Percentiles rank a stretch among this genome's conserved stretches.
Conservation (phyloP, 768 basidiomycete genomes). For the Pisolithus orientalis region DNA sequence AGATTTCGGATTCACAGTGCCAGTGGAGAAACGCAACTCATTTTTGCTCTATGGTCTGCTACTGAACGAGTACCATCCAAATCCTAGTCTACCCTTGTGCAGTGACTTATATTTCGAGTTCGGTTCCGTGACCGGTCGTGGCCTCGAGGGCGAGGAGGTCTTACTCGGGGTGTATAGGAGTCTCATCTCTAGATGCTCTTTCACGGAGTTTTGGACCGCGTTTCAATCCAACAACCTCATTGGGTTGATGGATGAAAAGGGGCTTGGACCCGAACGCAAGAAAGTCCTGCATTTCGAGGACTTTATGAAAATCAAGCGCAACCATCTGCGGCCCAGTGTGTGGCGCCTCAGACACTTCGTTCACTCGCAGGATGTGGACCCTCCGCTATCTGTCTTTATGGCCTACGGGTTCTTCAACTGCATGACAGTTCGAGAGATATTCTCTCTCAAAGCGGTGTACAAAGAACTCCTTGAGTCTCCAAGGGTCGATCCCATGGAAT, state of each 20-base stretch:
- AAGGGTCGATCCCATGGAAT: slow-evolving; percentile 20
- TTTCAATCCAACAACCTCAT: no score
- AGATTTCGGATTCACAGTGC: slow-evolving; percentile 29
- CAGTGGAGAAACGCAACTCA: background rate
- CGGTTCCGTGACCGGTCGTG: slow-evolving; percentile 10
- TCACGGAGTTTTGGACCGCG: no score
- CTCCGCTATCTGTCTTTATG: slow-evolving; percentile 12
- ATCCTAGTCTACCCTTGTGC: background rate
- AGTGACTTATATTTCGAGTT: slow-evolving; percentile 4
- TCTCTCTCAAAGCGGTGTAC: slow-evolving; percentile 26
- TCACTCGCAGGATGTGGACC: slow-evolving; percentile 1
- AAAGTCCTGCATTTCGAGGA: no score
- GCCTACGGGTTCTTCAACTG: slow-evolving; percentile 17
- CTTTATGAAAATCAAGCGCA: no score
- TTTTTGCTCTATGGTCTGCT: no score
- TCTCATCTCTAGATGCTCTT: no score
- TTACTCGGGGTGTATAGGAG: no score
- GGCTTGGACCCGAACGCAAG: no score
- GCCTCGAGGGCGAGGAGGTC: background rate
- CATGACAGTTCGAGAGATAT: slow-evolving; percentile 15
- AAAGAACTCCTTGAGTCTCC: slow-evolving; percentile 19
- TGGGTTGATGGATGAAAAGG: no score
- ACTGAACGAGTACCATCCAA: no score
- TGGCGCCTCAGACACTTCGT: slow-evolving; percentile 21
- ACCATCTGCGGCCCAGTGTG: no score